phyloP scores from a whole-genome alignment of 2,329 filamentous ascomycete genomes.

The Clarireedia hainanense region DNA sequence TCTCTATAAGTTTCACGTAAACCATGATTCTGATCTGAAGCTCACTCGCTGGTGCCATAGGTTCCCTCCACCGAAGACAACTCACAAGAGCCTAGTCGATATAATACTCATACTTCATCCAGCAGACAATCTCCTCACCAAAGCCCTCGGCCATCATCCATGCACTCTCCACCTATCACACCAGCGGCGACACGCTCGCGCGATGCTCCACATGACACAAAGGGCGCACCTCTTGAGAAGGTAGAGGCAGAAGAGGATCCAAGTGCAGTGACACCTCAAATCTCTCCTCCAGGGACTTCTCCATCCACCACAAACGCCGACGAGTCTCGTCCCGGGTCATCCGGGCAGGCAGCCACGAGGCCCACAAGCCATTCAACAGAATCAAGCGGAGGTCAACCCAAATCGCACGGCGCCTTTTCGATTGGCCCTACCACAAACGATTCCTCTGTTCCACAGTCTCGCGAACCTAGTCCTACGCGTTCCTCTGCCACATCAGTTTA shows the following conservation, averaged over 20 bases:
- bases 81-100: conserved; percentile 52
- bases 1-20: neutral
- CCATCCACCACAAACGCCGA: conserved; percentile 30
- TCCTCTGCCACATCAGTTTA: conserved; percentile 55
- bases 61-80: conserved; percentile 51
- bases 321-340: conserved; percentile 28
- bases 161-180: conserved; percentile 85
- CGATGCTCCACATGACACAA: conserved; percentile 34
- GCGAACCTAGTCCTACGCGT: conserved; percentile 58
- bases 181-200: conserved; percentile 66
- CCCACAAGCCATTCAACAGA: conserved; percentile 20
- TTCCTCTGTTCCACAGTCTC: conserved; percentile 47
- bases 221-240: conserved; percentile 30
- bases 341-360: conserved; percentile 23
- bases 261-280: conserved; percentile 59
- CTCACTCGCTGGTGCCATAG: conserved; percentile 32
- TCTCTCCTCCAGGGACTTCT: conserved; percentile 49
- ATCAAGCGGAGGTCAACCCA: conserved; percentile 12
- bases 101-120: conserved; percentile 58
- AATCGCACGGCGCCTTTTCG: conserved; percentile 24
- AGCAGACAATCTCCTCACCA: conserved; percentile 57
- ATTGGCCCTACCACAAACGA: conserved; percentile 31
- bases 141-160: conserved; percentile 59
- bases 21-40: neutral
- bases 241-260: conserved; percentile 33